Evolutionary conservation across 331 rosid species (phyloP), one percentile per base, ranked within the genome.

Genomic region (Rosa hybrid): DNA sequence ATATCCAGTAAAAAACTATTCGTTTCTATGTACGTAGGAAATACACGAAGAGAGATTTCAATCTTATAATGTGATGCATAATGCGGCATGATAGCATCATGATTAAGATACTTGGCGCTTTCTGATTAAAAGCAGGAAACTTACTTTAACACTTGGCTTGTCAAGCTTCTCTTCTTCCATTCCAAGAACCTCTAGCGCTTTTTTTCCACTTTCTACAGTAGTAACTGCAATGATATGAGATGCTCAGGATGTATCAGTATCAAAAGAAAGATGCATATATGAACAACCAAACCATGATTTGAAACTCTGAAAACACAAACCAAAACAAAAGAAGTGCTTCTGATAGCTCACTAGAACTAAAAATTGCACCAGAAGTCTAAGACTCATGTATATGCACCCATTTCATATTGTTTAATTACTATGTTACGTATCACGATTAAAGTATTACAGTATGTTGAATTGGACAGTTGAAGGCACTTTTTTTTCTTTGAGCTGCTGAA

Each of bases 151-250:
- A 25, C 13, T 71, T n/a, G 60, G 39, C 25, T 23, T 16, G 11
- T 49, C 62, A 49, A 50, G 45, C 23, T 72, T 72, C 62, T 72
- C 76, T 72, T 49, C 63, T 16, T 49, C 53, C 59, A 72, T 27
- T 72, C 76, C 62, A 50, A 72, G 76, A 50, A 72, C 63, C 76
- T 72, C 63, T 38, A 72, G 53, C 1, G 76, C 76, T 49, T 72
- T 72, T 25, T 72, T 48, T 3, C 76, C 76, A 25, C 63, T 72
- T 7, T 50, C 76, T 23, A 72, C 76, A 50, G 76, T 14, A 72
- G 76, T 72, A 49, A 72, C 76, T 72, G 59, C 76, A 72, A 67
- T 11, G 42, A 49, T 50, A 60, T 23, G 62, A 20, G 16, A 60
- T 60, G 67, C 34, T 11, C 18, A 46, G 57, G 10, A 71, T 23